phyloP scores from a whole-genome alignment of 306 rosid species.

The Myrica gale region DNA sequence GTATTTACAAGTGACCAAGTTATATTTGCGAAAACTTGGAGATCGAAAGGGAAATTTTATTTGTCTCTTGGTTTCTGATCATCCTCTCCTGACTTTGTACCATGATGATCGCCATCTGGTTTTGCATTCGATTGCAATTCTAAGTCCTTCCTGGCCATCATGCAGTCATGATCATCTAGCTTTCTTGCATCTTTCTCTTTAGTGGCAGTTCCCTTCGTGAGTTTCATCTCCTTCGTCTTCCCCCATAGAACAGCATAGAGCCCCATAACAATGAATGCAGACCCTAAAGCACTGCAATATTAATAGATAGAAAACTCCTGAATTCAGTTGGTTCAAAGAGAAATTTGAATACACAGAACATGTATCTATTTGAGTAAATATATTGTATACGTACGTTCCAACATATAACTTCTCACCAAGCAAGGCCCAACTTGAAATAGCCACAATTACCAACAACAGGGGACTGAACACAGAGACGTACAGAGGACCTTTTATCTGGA shows the following conservation, averaged over 20 bases:
- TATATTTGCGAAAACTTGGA: background rate
- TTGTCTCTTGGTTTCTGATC: background rate
- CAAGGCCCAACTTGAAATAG: slow-evolving; percentile 64
- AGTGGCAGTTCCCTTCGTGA: background rate
- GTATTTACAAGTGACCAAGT: background rate
- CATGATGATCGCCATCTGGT: slow-evolving; percentile 21
- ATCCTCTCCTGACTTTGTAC: slow-evolving; percentile 1
- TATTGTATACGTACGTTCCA: slow-evolving; percentile 60
- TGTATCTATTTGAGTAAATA: background rate
- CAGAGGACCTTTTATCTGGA: slow-evolving; percentile 71
- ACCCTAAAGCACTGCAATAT: slow-evolving; percentile 57
- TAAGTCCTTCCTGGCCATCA: slow-evolving; percentile 28
- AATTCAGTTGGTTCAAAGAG: background rate
- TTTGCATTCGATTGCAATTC: slow-evolving; percentile 31
- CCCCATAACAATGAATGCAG: slow-evolving; percentile 54
- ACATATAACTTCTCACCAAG: slow-evolving; percentile 53
- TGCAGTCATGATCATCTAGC: slow-evolving; percentile 6
- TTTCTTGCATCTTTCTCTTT: slow-evolving; percentile 12
- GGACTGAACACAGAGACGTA: slow-evolving; percentile 73
- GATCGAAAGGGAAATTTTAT: background rate
- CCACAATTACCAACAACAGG: slow-evolving; percentile 54
- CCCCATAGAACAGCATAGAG: slow-evolving; percentile 84
- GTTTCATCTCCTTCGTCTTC: slow-evolving; percentile 51
- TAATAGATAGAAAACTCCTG: background rate
- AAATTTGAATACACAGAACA: background rate